Conservation (phyloP, 108 stramenopile genomes). For the Nitzschia inconspicua region DNA sequence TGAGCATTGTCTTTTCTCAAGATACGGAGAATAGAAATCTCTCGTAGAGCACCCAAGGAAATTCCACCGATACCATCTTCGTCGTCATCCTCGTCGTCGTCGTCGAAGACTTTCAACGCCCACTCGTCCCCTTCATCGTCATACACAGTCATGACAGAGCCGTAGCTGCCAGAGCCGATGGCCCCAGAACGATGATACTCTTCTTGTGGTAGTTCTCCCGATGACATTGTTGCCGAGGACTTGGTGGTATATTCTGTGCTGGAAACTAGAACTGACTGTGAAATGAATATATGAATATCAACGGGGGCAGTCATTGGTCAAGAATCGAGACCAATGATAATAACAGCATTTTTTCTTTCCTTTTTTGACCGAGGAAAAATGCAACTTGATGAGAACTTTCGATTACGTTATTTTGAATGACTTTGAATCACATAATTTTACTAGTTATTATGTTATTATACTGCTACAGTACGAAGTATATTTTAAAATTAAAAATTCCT, state of each 20-base stretch:
- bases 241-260: not conserved
- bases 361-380: too few relatives aligned
- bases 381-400: too few relatives aligned
- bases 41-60: conserved; percentile 65
- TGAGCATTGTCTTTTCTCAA: conserved; percentile 64
- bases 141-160: conserved; percentile 71
- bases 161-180: conserved; percentile 73
- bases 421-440: too few relatives aligned
- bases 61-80: conserved; percentile 37
- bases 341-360: too few relatives aligned
- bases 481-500: too few relatives aligned
- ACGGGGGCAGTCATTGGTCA: too few relatives aligned
- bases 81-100: conserved; percentile 43
- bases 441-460: too few relatives aligned
- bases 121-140: conserved; percentile 78
- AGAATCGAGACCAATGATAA: too few relatives aligned
- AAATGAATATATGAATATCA: too few relatives aligned
- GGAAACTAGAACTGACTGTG: too few relatives aligned
- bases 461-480: too few relatives aligned
- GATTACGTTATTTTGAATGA: too few relatives aligned
- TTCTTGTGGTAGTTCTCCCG: conserved; percentile 59
- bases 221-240: conserved; percentile 45
- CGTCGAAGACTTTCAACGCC: conserved; percentile 72
- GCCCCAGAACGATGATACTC: conserved; percentile 70
- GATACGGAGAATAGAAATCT: conserved; percentile 73